A percentile compares a stretch with the other conserved stretches of the same genome.
phyloP scores from a whole-genome alignment of 78 protist genomes.

The Dictyostelium intermedium region DNA sequence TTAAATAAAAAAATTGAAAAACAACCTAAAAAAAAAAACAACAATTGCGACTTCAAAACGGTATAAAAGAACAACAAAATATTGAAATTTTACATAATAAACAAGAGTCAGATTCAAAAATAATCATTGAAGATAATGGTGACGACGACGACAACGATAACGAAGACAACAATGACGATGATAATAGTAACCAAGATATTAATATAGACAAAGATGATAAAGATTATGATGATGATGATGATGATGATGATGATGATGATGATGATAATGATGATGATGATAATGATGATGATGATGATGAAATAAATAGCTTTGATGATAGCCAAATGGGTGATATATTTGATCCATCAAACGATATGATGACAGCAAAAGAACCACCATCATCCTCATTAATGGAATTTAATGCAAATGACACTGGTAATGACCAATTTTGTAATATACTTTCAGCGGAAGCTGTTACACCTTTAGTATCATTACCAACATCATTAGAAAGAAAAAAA shows the following conservation, averaged over 20 bases:
- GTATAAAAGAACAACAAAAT: neutral
- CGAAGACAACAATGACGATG: no score
- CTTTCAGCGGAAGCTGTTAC: conserved; percentile 77
- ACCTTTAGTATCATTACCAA: conserved; percentile 67
- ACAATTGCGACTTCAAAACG: neutral
- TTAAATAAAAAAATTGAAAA: neutral
- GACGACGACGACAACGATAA: neutral
- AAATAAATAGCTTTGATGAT: neutral
- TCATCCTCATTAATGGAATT: neutral
- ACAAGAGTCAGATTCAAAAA: neutral
- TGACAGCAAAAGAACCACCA: conserved; percentile 43
- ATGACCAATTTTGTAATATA: conserved; percentile 14
- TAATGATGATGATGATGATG: neutral
- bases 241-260: neutral
- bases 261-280: neutral
- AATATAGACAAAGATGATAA: neutral
- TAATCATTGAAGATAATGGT: neutral
- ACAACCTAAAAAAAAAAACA: neutral
- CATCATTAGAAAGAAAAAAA: neutral
- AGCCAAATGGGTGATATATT: neutral
- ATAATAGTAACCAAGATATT: neutral
- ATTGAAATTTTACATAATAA: neutral
- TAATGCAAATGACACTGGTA: neutral
- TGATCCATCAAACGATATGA: neutral
- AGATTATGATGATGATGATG: neutral